These are phyloP conservation scores for Mallotus nudiflorus DNA, from an alignment of 345 rosid genomes.

Conservation along the genomic window DNA sequence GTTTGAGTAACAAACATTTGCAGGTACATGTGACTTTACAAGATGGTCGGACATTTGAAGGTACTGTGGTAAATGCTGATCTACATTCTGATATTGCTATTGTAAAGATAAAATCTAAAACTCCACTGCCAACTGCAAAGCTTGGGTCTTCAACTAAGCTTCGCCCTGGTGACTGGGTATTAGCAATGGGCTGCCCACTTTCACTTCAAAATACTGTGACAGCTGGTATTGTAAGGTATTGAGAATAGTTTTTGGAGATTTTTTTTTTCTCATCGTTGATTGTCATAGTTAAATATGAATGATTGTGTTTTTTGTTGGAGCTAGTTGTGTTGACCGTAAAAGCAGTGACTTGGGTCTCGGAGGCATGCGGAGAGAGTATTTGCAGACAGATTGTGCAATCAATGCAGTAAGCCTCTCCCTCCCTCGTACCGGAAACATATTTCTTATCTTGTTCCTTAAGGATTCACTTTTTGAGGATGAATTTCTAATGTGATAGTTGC, in stretches of 20 bases:
- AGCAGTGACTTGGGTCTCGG: slow-evolving; percentile 93
- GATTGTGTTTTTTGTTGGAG: slow-evolving; percentile 10
- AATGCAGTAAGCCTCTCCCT: slow-evolving; percentile 51
- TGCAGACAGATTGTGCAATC: slow-evolving; percentile 90
- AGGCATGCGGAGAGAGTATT: slow-evolving; percentile 80
- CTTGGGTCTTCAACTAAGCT: slow-evolving; percentile 84
- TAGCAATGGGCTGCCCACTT: slow-evolving; percentile 94
- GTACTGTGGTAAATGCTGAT: slow-evolving; percentile 75
- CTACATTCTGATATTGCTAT: slow-evolving; percentile 93
- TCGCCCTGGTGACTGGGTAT: slow-evolving; percentile 96
- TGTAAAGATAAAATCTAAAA: slow-evolving; percentile 76
- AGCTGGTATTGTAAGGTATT: slow-evolving; percentile 90
- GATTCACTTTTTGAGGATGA: neutral
- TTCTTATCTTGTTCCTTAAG: neutral
- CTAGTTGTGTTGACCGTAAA: slow-evolving; percentile 88
- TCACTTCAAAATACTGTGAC: slow-evolving; percentile 90
- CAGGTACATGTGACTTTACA: slow-evolving; percentile 93
- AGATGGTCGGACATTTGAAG: slow-evolving; percentile 90
- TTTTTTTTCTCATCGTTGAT: neutral
- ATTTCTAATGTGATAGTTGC: no score
- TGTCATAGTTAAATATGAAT: neutral
- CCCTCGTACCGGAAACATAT: neutral
- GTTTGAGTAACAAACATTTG: no score
- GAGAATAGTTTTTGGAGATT: neutral
- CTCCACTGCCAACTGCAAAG: slow-evolving; percentile 76